Conservation (phyloP, 176 grass and related monocot species). For the Phoenix roebelenii region DNA sequence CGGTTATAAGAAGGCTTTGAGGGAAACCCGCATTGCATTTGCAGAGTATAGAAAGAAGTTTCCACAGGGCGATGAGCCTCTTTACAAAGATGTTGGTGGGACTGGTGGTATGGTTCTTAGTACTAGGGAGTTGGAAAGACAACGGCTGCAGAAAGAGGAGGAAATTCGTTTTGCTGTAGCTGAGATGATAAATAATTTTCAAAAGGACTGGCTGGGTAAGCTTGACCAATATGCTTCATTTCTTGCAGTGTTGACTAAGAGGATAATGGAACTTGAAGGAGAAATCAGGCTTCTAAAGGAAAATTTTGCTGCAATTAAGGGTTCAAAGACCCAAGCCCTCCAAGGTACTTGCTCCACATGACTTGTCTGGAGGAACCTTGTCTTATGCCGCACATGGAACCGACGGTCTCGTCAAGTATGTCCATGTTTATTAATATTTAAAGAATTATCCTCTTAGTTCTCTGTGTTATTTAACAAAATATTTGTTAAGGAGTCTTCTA, state of each 20-base stretch:
- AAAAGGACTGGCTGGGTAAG: constrained; percentile 40
- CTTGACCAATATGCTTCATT: constrained; percentile 4
- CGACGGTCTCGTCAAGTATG: too few relatives aligned
- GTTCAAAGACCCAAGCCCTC: too few relatives aligned
- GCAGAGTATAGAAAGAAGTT: constrained; percentile 53
- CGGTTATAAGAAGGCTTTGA: constrained; percentile 51
- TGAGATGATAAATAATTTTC: constrained; percentile 36
- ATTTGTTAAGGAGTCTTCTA: too few relatives aligned
- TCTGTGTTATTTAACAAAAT: too few relatives aligned
- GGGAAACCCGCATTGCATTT: constrained; percentile 33
- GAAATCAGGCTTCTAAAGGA: constrained; percentile 38
- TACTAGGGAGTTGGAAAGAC: constrained; percentile 53
- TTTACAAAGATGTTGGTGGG: constrained; percentile 40
- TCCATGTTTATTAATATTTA: too few relatives aligned
- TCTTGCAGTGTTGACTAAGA: constrained; percentile 7
- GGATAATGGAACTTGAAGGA: constrained; percentile 14
- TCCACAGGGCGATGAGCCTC: constrained; percentile 36
- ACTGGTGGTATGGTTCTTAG: constrained; percentile 63
- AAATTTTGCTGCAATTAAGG: constrained; percentile 11
- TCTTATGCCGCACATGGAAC: too few relatives aligned
- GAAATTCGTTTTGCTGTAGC: constrained; percentile 12
- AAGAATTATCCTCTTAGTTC: too few relatives aligned
- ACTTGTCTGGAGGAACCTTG: too few relatives aligned
- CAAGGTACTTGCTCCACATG: too few relatives aligned
- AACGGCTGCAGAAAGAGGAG: constrained; percentile 33